phyloP scores from a whole-genome alignment of 768 basidiomycete genomes.

The Amanita fuliginea region DNA sequence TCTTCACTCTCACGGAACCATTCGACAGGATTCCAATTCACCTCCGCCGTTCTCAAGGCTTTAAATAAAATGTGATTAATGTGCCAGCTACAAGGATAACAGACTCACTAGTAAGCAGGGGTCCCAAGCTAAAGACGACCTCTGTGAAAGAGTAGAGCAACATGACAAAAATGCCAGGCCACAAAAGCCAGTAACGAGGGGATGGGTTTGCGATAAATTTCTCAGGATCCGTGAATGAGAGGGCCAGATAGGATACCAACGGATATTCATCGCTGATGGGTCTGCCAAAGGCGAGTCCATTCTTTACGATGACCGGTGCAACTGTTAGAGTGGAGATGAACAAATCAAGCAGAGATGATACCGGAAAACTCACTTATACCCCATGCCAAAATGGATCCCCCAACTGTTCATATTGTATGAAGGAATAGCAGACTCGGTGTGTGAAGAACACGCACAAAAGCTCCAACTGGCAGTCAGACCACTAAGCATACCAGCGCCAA shows the following conservation, averaged over 20 bases:
- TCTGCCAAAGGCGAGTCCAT: slow-evolving; percentile 37
- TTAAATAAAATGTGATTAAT: background rate
- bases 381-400: slow-evolving; percentile 47
- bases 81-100: background rate
- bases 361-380: slow-evolving; percentile 32
- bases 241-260: slow-evolving; percentile 29
- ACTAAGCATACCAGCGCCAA: slow-evolving; percentile 47
- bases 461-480: slow-evolving; percentile 47
- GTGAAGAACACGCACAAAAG: slow-evolving; percentile 31
- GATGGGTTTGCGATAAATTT: slow-evolving; percentile 32
- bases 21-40: slow-evolving; percentile 15
- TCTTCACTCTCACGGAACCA: slow-evolving; percentile 21
- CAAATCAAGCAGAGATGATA: background rate
- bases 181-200: slow-evolving; percentile 50
- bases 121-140: slow-evolving; percentile 28
- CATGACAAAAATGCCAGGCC: slow-evolving; percentile 56
- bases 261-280: slow-evolving; percentile 26
- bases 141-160: slow-evolving; percentile 49
- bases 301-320: slow-evolving; percentile 40
- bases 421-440: background rate
- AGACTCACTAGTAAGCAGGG: slow-evolving; percentile 21
- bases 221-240: slow-evolving; percentile 35
- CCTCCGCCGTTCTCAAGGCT: slow-evolving; percentile 11
- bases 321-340: slow-evolving; percentile 18
- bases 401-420: slow-evolving; percentile 22